Percentiles rank a stretch among this genome's conserved stretches.
Conservation (phyloP, 805 yeast species). For the Kluyveromyces dobzhanskii region DNA sequence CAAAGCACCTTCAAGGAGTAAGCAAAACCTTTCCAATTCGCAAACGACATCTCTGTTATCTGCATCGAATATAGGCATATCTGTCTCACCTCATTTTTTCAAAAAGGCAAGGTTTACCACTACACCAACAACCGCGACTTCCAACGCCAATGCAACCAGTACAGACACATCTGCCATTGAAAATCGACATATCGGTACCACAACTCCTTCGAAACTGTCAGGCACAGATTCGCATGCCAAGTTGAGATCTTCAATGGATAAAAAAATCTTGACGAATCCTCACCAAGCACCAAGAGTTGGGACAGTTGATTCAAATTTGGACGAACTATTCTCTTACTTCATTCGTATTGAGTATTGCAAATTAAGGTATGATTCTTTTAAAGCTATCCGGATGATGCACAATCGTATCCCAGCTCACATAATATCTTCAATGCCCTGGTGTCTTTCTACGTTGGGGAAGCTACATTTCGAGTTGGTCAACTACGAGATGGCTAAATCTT, state of each 20-base stretch:
- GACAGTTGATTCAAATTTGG: constrained; percentile 3
- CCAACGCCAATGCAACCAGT: background rate
- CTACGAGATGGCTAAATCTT: constrained; percentile 64
- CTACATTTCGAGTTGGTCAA: constrained; percentile 81
- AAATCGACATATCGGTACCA: background rate
- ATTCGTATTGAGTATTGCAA: constrained; percentile 21
- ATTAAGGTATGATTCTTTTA: constrained; percentile 64
- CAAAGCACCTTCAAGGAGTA: constrained; percentile 13
- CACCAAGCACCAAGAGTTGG: background rate
- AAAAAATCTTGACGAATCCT: background rate
- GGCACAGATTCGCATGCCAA: constrained; percentile 7
- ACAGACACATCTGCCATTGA: background rate
- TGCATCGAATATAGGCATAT: constrained; percentile 5
- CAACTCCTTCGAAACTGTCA: constrained; percentile 3
- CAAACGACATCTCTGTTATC: constrained; percentile 8
- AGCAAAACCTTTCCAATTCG: constrained; percentile 6
- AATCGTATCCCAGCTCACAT: constrained; percentile 42
- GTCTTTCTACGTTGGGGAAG: constrained; percentile 68
- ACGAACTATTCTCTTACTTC: constrained; percentile 6
- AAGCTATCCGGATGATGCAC: constrained; percentile 64
- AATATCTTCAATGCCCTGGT: constrained; percentile 76
- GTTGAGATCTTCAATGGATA: background rate
- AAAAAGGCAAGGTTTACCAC: background rate
- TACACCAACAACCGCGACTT: background rate
- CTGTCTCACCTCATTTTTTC: constrained; percentile 4